Conservation (phyloP, 345 rosid genomes). For the Jatropha curcas region DNA sequence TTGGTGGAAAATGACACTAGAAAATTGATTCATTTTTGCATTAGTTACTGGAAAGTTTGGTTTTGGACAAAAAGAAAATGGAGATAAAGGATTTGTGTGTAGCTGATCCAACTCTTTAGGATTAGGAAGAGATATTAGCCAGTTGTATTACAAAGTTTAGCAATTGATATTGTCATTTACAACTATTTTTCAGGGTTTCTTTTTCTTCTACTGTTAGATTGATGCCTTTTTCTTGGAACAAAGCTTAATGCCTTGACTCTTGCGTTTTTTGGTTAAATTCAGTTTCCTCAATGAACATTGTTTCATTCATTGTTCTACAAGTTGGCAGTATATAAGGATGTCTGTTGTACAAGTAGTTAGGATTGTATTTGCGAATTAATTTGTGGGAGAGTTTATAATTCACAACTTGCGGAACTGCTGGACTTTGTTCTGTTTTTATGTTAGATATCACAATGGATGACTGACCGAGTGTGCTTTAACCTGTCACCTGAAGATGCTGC, state of each 20-base stretch:
- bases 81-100: neutral
- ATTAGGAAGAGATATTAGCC: neutral
- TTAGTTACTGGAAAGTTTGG: neutral
- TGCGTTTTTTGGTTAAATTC: neutral
- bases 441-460: conserved; percentile 54
- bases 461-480: conserved; percentile 31
- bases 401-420: neutral
- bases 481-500: conserved; percentile 45
- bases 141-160: neutral
- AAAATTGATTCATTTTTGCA: neutral
- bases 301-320: neutral
- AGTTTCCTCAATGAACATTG: neutral
- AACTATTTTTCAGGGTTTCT: neutral
- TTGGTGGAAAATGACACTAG: neutral
- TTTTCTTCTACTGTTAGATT: neutral
- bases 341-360: too few relatives aligned
- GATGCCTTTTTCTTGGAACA: too few relatives aligned
- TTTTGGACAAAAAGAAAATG: neutral
- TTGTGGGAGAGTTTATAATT: neutral
- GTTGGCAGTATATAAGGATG: too few relatives aligned
- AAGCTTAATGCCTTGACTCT: too few relatives aligned
- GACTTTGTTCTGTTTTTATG: neutral
- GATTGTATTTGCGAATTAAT: neutral
- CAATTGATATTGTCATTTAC: neutral
- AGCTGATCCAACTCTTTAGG: neutral